A percentile compares a stretch with the other conserved stretches of the same genome.
Evolutionary conservation across 1,139 yeast species (phyloP).

Genomic region (Blastobotrys ciferrii): DNA sequence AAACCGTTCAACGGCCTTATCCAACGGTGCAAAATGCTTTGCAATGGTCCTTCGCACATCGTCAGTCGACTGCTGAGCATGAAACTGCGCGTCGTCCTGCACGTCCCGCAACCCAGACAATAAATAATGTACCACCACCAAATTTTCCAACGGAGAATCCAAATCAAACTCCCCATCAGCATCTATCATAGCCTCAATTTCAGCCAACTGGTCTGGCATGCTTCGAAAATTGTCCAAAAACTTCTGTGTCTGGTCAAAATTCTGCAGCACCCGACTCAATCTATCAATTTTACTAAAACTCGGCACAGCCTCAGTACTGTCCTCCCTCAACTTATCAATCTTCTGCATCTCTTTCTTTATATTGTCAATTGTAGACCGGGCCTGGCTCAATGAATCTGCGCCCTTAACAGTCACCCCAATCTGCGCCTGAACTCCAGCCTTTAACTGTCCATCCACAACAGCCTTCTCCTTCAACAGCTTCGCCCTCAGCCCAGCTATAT

Average conservation of each 20-base stretch:
- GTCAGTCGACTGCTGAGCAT: conserved; percentile 55
- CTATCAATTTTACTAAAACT: conserved; percentile 60
- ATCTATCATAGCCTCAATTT: conserved; percentile 54
- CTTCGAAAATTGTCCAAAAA: conserved; percentile 63
- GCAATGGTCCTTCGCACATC: conserved; percentile 69
- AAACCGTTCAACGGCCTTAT: conserved; percentile 53
- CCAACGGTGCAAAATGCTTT: conserved; percentile 56
- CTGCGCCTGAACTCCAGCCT: conserved; percentile 60
- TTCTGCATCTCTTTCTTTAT: conserved; percentile 34
- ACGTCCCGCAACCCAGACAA: conserved; percentile 74
- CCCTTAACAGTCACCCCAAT: conserved; percentile 50
- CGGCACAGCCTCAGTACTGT: conserved; percentile 37
- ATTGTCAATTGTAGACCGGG: conserved; percentile 31
- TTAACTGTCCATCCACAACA: conserved; percentile 67
- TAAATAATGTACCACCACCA: conserved; percentile 66
- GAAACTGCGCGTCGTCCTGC: conserved; percentile 64
- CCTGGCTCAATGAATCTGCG: conserved; percentile 32
- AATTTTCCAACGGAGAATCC: conserved; percentile 55
- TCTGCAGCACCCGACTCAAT: conserved; percentile 67
- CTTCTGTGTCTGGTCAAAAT: conserved; percentile 64
- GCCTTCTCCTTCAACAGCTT: conserved; percentile 69
- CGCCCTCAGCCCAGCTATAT: conserved; percentile 52
- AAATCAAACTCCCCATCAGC: conserved; percentile 52
- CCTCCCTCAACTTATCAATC: conserved; percentile 30
- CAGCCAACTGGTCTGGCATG: conserved; percentile 51